Evolutionary conservation across 164 flowering plant species (phyloP).

Genomic region (Umbilicus rupestris): DNA sequence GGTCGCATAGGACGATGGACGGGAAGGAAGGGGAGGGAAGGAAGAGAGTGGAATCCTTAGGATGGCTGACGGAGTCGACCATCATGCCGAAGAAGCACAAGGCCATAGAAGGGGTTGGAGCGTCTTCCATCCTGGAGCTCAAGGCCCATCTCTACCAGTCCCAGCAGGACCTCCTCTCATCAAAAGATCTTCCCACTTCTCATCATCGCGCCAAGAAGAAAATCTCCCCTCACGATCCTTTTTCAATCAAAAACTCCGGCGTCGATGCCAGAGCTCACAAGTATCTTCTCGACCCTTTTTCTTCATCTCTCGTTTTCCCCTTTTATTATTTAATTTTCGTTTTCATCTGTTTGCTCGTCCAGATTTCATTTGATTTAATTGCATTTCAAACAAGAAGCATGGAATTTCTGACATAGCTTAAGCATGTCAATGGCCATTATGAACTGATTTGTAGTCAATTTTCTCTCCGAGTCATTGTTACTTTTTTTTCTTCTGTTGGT

Average conservation of each 20-base stretch:
- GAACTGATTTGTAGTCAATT: neutral
- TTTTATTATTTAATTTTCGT: neutral
- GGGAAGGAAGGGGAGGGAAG: constrained; percentile 24
- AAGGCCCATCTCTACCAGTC: constrained; percentile 93
- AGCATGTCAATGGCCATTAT: too few relatives aligned
- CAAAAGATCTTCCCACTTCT: constrained; percentile 35
- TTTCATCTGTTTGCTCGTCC: neutral
- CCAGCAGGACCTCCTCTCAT: constrained; percentile 61
- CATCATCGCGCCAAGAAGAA: constrained; percentile 80
- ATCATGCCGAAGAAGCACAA: constrained; percentile 84
- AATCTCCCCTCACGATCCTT: constrained; percentile 35
- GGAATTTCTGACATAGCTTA: neutral
- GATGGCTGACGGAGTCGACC: constrained; percentile 96
- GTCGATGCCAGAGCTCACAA: constrained; percentile 74
- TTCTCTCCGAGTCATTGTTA: too few relatives aligned
- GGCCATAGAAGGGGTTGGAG: constrained; percentile 83
- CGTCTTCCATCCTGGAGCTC: constrained; percentile 80
- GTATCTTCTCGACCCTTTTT: constrained; percentile 22
- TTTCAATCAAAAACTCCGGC: constrained; percentile 70
- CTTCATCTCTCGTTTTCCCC: neutral
- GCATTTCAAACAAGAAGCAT: too few relatives aligned
- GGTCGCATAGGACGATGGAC: constrained; percentile 34
- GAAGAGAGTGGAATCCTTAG: constrained; percentile 66
- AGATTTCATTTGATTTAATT: neutral
- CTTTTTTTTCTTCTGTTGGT: neutral